phyloP scores from a whole-genome alignment of 202 grass and related monocot genomes.

The Bolboschoenoplectus hybrid region DNA sequence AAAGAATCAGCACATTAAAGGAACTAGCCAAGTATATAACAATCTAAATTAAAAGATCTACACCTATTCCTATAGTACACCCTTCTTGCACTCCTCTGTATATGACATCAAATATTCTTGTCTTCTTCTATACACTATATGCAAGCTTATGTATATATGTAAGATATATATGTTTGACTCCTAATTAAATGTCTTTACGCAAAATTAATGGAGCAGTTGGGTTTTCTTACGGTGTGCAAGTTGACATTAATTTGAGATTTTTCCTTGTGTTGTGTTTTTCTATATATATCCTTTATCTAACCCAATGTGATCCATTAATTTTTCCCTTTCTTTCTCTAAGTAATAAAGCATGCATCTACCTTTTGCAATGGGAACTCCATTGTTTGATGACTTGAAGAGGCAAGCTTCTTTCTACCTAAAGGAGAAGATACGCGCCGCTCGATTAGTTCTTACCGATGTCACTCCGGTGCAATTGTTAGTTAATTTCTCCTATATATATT shows the following conservation, averaged over 20 bases:
- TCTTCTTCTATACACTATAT: not conserved
- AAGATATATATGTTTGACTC: not conserved
- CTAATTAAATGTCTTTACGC: not conserved
- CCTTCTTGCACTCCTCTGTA: not conserved
- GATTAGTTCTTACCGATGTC: conserved; percentile 87
- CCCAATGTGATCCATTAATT: not conserved
- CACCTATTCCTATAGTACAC: not conserved
- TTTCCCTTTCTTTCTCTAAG: not conserved
- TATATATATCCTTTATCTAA: conserved; percentile 18
- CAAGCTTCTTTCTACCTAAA: conserved; percentile 40
- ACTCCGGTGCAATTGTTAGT: conserved; percentile 83
- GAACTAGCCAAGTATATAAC: not conserved
- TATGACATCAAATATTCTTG: conserved; percentile 25
- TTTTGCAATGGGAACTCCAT: conserved; percentile 14
- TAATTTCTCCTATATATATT: not conserved
- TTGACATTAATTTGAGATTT: not conserved
- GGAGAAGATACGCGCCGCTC: conserved; percentile 52
- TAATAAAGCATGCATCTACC: not conserved
- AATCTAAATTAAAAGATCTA: not conserved
- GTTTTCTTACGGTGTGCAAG: not conserved
- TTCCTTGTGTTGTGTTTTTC: not conserved
- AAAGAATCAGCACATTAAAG: not conserved
- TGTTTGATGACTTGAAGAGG: conserved; percentile 26
- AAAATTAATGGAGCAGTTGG: conserved; percentile 10
- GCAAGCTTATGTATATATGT: not conserved